A percentile compares a stretch with the other conserved stretches of the same genome.
These are phyloP conservation scores for Monosporozyma solicola DNA, from an alignment of 805 yeast species.

Conservation along the genomic window DNA sequence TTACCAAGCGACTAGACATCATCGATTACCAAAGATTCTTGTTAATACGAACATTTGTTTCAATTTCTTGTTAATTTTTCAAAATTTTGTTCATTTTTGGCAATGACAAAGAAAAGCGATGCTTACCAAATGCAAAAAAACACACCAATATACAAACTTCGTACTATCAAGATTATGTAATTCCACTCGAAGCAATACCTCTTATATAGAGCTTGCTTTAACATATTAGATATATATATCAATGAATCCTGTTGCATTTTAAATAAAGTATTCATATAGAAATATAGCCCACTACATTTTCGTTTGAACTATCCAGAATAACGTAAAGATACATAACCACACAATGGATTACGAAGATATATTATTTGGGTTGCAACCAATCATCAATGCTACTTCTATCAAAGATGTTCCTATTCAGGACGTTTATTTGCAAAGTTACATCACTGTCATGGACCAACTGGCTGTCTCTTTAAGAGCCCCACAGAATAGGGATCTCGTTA, in stretches of 20 bases:
- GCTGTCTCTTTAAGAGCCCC: slow-evolving; percentile 26
- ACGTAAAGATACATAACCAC: not conserved
- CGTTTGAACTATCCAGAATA: not conserved
- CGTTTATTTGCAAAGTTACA: slow-evolving; percentile 13
- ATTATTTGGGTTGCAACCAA: slow-evolving; percentile 25
- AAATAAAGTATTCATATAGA: not conserved
- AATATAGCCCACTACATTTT: no score
- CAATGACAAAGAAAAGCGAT: not conserved
- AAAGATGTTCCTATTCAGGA: slow-evolving; percentile 15
- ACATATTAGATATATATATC: no score
- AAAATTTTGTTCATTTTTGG: not conserved
- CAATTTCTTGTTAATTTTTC: not conserved
- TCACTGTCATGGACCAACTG: slow-evolving; percentile 22
- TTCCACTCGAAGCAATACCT: no score
- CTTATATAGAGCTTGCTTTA: no score
- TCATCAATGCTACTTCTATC: slow-evolving; percentile 14
- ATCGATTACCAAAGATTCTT: not conserved
- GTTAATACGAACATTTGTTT: not conserved
- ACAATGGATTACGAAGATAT: slow-evolving; percentile 29
- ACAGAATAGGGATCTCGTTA: slow-evolving; percentile 22
- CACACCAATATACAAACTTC: not conserved
- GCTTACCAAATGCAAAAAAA: not conserved
- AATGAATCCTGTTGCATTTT: no score
- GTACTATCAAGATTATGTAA: no score
- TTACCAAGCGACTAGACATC: not conserved